phyloP scores from a whole-genome alignment of 2,329 filamentous ascomycete species.

The Colletotrichum karsti region DNA sequence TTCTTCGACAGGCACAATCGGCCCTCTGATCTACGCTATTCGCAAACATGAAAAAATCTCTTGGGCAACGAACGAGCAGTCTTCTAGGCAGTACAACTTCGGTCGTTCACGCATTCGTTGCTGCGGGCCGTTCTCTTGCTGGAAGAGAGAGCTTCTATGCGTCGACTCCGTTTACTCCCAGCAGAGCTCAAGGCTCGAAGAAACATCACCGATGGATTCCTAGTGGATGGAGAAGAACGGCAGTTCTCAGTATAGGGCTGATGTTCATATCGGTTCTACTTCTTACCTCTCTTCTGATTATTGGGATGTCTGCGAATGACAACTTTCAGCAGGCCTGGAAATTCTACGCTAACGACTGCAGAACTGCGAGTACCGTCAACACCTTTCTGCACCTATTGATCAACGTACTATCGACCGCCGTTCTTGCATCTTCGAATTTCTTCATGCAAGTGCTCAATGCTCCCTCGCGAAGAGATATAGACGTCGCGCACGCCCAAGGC shows the following conservation, averaged over 20 bases:
- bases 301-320: background rate
- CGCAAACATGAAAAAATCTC: too few species aligned
- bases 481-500: background rate
- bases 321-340: background rate
- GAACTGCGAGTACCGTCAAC: background rate
- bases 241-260: background rate
- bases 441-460: background rate
- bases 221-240: background rate
- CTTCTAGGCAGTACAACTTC: too few species aligned
- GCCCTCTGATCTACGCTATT: too few species aligned
- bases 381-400: background rate
- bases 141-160: too few species aligned
- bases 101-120: too few species aligned
- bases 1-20: too few species aligned
- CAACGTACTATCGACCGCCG: background rate
- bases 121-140: too few species aligned
- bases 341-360: background rate
- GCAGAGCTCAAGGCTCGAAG: too few species aligned
- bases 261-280: background rate
- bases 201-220: background rate
- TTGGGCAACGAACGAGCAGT: too few species aligned
- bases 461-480: background rate
- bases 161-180: too few species aligned
- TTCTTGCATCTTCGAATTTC: too few species aligned
- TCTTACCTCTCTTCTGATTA: background rate